Conservation (phyloP, 129 eudicot species). For the Flaveria robusta region DNA sequence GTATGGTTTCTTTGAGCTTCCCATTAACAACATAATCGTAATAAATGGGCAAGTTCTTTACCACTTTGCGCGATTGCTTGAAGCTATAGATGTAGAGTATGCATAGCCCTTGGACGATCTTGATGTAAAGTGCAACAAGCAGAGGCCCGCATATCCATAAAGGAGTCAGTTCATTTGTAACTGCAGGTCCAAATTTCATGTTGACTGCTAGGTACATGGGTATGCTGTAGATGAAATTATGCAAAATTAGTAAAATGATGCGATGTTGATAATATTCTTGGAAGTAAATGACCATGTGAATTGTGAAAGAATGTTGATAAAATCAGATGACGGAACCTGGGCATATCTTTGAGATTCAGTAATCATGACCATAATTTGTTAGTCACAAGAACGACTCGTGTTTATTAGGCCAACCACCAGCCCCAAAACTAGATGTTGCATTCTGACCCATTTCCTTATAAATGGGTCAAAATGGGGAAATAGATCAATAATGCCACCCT, state of each 20-base stretch:
- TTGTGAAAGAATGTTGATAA: neutral
- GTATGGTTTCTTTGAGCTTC: constrained; percentile 48
- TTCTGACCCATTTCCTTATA: neutral
- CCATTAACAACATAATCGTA: constrained; percentile 48
- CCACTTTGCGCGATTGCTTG: constrained; percentile 52
- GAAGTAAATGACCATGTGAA: neutral
- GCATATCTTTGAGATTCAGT: neutral
- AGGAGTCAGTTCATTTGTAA: constrained; percentile 76
- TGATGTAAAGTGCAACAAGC: constrained; percentile 54
- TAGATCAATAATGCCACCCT: no score
- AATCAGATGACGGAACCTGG: no score
- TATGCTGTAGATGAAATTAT: constrained; percentile 48
- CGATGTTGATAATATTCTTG: neutral
- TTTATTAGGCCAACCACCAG: neutral
- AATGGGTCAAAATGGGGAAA: no score
- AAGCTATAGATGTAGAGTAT: constrained; percentile 64
- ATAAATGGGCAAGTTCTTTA: constrained; percentile 53
- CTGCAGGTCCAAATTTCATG: constrained; percentile 64
- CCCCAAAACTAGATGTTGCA: neutral
- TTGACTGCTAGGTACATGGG: constrained; percentile 71
- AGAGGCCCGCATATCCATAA: constrained; percentile 80
- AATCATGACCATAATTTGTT: neutral
- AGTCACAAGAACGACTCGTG: neutral
- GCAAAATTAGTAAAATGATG: neutral
- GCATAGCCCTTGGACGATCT: constrained; percentile 52